Base-by-base conservation (phyloP, 2,329 filamentous ascomycete species). In the Penicillium sp. region DNA sequence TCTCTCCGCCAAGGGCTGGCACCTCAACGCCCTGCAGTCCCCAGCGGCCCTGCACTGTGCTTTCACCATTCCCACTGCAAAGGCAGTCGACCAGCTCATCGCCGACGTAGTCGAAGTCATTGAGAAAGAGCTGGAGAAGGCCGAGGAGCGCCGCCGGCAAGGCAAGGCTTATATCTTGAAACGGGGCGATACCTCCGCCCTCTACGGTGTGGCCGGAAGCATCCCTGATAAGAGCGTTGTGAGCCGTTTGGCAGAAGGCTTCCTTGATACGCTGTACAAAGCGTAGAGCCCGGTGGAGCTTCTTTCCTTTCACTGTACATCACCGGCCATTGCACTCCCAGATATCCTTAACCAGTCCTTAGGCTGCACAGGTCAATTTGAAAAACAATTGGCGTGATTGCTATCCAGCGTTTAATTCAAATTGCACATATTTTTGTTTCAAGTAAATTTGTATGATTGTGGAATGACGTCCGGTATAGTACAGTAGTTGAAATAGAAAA, bases 161-260 rank as follows among this genome's bases (percentile, higher is more conserved):
- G 86, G 84, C 31, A 84, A 85, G 69, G 66, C 67, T 11, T 73
- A 73, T 46, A 68, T 74, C 5, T 75, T 74, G 47, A 79, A 80
- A 57, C 79, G 77, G 5, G 84, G 75, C 2, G 89, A 96, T 69
- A 85, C 90, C 13, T 89, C 90, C 1, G 92, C 92, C 4, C 75
- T 99, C 56, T 99, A 99, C 73, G 94, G 94, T 48, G 92, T 99
- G 51, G 94, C 94, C 0, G 94, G 94, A 5, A 95, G 89, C 66
- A 74, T 99, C 71, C 94, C 94, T 1, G 95, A 99, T 70, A 97
- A 97, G 82, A 90, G 88, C 61, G 87, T 99, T 30, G 91, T 99
- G 28, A 89, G 90, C 59, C 90, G 95, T 64, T 75, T 99, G 68
- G 92, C 92, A 1, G 89, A 81, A 61, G 92, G 91, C 0, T 99